Evolutionary conservation across 345 rosid genomes (phyloP).

Genomic region (Anastatica hierochuntica): DNA sequence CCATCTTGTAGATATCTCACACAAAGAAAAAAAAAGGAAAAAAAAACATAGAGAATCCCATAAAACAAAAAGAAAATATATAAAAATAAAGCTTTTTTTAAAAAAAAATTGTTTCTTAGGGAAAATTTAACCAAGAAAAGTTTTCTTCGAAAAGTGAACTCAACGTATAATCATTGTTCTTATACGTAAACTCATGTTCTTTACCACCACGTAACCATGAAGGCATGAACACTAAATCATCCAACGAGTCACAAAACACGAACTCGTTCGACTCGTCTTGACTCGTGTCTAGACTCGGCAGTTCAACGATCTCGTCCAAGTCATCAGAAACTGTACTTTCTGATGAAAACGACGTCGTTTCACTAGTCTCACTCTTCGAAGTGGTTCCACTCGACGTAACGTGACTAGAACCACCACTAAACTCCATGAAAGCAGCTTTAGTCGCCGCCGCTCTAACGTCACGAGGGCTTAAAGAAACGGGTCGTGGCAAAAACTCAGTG

Average conservation of each 20-base stretch:
- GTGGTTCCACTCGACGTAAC: no score
- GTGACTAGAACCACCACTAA: no score
- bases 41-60: no score
- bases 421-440: slow-evolving; percentile 66
- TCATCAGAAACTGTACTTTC: slow-evolving; percentile 43
- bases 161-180: slow-evolving; percentile 8
- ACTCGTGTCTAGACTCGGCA: slow-evolving; percentile 55
- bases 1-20: no score
- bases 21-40: no score
- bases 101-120: background rate
- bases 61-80: background rate
- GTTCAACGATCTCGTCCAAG: slow-evolving; percentile 59
- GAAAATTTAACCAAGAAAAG: slow-evolving; percentile 10
- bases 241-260: slow-evolving; percentile 40
- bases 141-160: slow-evolving; percentile 10
- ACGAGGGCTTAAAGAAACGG: slow-evolving; percentile 61
- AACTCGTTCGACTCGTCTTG: slow-evolving; percentile 43
- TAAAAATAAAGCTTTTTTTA: no score
- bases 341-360: slow-evolving; percentile 22
- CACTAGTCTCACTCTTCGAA: no score
- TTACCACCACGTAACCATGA: background rate
- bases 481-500: slow-evolving; percentile 57
- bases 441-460: slow-evolving; percentile 86
- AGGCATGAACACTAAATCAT: slow-evolving; percentile 12
- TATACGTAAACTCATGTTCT: slow-evolving; percentile 4